Base-by-base conservation (phyloP, 768 basidiomycete species). In the Tylopilus sp. region DNA sequence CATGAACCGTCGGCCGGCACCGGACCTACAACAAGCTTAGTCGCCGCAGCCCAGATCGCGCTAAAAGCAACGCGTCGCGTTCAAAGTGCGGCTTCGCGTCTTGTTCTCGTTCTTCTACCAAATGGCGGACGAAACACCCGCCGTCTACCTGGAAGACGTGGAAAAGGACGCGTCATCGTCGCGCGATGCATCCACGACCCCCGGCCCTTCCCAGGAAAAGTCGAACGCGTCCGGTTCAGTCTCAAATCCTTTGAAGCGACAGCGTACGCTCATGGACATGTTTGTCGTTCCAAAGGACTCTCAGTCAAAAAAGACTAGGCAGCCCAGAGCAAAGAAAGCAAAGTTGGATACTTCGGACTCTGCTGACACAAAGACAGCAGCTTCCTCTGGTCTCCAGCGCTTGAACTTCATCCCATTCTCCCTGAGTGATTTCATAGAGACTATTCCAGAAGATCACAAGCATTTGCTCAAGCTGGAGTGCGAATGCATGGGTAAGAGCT, bases 371-470 rank as follows among this genome's bases (percentile, higher is more conserved):
- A 55, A 56, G 17, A 55, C 30, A 21, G 24, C 45, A 16, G 30
- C 42, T 17, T 50, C 71, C 25, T 48, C 57, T 51, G 47, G 54
- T 50, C 52, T 57, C 24, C 71, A 70, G 50, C 59, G 74, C 11
- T 63, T 88, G 30, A 87, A 89, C 63, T 76, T 81, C 12, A 84
- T 89, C 38, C 84, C 87, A 10, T 88, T 89, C 67, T 87, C 85
- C 26, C 55, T 80, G 58, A 74, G 72, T 12, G 76, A 74, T 25
- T 89, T 77, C 60, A 58, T 71, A 36, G 77, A 76, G 4, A 77
- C 80, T 5, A 66, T 89, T 44, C 74, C 79, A 10, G 81, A 83
- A 19, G 80, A 86, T 48, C 76, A 84, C 59, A 79, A 71, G 48
- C 66, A 73, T 17, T 70, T 90, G 16, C 76, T 92, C 33, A 67